These are phyloP conservation scores for Cicer judaicum DNA, from an alignment of 306 rosid genomes.

Conservation along the genomic window DNA sequence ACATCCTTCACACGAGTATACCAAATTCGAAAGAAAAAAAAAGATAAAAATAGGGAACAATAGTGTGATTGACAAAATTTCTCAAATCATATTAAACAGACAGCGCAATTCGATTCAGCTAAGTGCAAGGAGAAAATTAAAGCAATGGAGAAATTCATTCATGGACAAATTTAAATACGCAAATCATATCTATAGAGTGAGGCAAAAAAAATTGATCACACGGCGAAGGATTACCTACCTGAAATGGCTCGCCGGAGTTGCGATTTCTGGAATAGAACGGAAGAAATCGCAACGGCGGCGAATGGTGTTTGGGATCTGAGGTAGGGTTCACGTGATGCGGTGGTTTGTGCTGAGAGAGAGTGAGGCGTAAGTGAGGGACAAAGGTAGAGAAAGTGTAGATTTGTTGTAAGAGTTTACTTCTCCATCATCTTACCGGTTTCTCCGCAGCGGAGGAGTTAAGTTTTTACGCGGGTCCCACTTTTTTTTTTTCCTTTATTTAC, in stretches of 20 bases:
- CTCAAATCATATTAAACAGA: conserved; percentile 13
- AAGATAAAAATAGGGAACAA: not conserved
- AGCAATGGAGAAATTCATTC: not conserved
- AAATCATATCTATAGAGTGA: conserved; percentile 8
- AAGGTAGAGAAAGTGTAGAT: conserved; percentile 23
- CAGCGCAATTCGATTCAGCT: not conserved
- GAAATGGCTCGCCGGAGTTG: conserved; percentile 20
- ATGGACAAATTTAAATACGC: not conserved
- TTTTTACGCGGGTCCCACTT: conserved; percentile 31
- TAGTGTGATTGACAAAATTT: conserved; percentile 7
- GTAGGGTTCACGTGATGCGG: conserved; percentile 12
- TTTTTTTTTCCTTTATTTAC: not conserved
- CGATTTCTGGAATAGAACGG: conserved; percentile 4
- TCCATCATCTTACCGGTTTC: not conserved
- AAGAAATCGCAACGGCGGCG: conserved; percentile 13
- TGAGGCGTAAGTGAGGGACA: conserved; percentile 20
- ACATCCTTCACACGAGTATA: not conserved
- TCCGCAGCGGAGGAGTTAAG: not conserved
- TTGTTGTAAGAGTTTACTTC: not conserved
- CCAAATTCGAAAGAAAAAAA: not conserved
- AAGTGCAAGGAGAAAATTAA: not conserved
- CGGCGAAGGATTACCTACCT: not conserved
- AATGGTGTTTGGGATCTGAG: conserved; percentile 12
- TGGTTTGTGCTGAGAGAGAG: conserved; percentile 37
- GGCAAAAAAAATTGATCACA: not conserved